phyloP scores from a whole-genome alignment of 2,329 filamentous ascomycete genomes.

The Hypoxylon rubiginosum region DNA sequence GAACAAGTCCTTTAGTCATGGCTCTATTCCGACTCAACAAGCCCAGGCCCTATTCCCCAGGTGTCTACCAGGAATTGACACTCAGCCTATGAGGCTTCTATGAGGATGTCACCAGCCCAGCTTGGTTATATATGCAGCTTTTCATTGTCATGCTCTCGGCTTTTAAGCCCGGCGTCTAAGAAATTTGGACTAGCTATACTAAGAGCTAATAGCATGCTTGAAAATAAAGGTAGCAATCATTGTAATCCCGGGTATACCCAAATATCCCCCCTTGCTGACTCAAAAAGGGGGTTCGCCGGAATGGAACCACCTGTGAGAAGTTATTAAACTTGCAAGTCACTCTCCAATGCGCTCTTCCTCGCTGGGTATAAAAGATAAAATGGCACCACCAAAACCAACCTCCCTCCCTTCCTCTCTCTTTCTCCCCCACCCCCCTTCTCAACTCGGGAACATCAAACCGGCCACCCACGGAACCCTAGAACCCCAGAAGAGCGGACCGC shows the following conservation, averaged over 20 bases:
- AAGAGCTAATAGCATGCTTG: neutral
- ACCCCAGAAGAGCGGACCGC: no score
- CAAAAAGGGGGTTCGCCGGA: neutral
- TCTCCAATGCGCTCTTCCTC: neutral
- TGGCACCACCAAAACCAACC: neutral
- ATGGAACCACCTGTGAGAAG: neutral
- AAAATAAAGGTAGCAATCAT: neutral
- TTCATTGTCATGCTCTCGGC: no score
- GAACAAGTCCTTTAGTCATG: no score
- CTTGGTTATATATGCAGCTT: no score
- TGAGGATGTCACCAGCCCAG: no score
- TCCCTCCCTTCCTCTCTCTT: no score
- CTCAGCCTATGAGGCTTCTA: no score
- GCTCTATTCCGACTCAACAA: no score
- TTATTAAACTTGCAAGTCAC: constrained; percentile 1
- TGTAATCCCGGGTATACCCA: neutral
- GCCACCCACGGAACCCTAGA: no score
- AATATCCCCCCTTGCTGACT: neutral
- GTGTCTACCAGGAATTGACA: no score
- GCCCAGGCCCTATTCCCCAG: no score
- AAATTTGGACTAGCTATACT: neutral
- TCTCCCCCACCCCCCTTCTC: neutral
- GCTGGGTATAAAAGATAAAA: neutral
- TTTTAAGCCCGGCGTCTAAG: no score
- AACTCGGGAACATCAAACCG: neutral